These are phyloP conservation scores for Daldinia childiae DNA, from an alignment of 495 filamentous ascomycete species.

Conservation along the genomic window DNA sequence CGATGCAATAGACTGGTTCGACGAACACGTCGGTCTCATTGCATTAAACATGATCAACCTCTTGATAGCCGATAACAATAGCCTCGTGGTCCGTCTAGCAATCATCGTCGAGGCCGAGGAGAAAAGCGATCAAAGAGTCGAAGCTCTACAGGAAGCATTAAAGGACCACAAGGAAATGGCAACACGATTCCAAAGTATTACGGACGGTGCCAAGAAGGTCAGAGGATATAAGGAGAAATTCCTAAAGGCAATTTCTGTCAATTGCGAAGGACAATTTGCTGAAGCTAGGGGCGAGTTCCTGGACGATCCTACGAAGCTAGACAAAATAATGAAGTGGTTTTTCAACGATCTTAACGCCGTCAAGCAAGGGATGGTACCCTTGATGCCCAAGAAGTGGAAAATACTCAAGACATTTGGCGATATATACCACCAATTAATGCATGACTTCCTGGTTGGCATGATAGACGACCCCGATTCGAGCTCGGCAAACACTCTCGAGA, in stretches of 20 bases:
- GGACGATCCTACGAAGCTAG: conserved; percentile 80
- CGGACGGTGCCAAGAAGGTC: conserved; percentile 87
- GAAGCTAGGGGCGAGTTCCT: conserved; percentile 77
- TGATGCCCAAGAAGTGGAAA: conserved; percentile 98
- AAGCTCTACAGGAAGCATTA: conserved; percentile 91
- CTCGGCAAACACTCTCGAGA: conserved; percentile 82
- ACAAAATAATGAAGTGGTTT: conserved; percentile 90
- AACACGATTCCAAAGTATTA: conserved; percentile 91
- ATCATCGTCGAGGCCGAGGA: conserved; percentile 95
- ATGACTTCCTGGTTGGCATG: conserved; percentile 82
- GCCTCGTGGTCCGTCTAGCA: conserved; percentile 89
- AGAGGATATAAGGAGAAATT: conserved; percentile 98
- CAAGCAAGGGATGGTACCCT: conserved; percentile 82
- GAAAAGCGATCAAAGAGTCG: conserved; percentile 89
- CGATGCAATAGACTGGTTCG: conserved; percentile 88
- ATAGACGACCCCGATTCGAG: conserved; percentile 83
- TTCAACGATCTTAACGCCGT: conserved; percentile 97
- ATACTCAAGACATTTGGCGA: conserved; percentile 89
- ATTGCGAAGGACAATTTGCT: conserved; percentile 78
- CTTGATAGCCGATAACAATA: conserved; percentile 82
- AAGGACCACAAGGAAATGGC: conserved; percentile 95
- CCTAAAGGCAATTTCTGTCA: conserved; percentile 76
- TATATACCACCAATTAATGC: conserved; percentile 94
- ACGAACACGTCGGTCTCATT: conserved; percentile 89
- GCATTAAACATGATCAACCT: conserved; percentile 90